A percentile compares a stretch with the other conserved stretches of the same genome.
phyloP scores from a whole-genome alignment of 73 alveolate species.

The Uronychia binucleata region DNA sequence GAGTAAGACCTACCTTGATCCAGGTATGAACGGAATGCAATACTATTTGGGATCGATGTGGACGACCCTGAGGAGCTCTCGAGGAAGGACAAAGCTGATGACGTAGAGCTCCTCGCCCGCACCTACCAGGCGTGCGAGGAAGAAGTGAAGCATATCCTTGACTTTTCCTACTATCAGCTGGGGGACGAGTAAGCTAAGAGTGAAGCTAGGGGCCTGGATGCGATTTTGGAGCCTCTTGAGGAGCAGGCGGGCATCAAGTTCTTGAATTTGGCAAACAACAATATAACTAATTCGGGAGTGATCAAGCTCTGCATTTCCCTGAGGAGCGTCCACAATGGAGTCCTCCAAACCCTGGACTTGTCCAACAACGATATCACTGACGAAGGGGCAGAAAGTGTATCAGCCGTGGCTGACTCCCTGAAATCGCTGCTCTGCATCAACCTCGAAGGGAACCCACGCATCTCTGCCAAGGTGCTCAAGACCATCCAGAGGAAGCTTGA shows the following conservation, averaged over 20 bases:
- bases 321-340: neutral
- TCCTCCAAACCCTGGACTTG: neutral
- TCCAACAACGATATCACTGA: neutral
- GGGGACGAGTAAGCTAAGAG: slow-evolving; percentile 22
- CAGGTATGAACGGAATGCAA: slow-evolving; percentile 2
- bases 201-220: neutral
- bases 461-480: neutral
- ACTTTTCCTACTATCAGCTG: slow-evolving; percentile 44
- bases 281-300: slow-evolving; percentile 27
- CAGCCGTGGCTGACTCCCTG: neutral
- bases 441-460: neutral
- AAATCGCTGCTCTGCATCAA: neutral
- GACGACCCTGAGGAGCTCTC: slow-evolving; percentile 33
- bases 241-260: slow-evolving; percentile 9
- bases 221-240: slow-evolving; percentile 39
- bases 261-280: slow-evolving; percentile 41
- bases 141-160: slow-evolving; percentile 28
- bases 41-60: slow-evolving; percentile 40
- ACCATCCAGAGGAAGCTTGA: neutral
- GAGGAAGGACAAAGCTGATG: slow-evolving; percentile 17
- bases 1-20: slow-evolving; percentile 3
- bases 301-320: slow-evolving; percentile 19
- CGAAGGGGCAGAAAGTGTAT: neutral
- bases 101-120: neutral
- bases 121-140: slow-evolving; percentile 4